phyloP scores from a whole-genome alignment of 2,329 filamentous ascomycete species.

The Didymella lethalis region DNA sequence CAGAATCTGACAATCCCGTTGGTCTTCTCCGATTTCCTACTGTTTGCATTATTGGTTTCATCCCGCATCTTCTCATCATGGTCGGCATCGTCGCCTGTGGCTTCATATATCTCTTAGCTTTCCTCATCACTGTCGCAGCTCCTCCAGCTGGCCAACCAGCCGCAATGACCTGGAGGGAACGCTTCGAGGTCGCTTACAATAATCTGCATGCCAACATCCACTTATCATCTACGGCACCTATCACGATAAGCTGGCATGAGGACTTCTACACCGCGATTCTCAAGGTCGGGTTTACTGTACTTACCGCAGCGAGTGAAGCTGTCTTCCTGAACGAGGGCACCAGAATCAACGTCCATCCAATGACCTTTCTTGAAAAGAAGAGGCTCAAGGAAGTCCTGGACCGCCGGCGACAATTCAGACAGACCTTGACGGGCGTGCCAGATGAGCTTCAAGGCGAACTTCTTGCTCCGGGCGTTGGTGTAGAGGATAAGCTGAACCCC shows the following conservation, averaged over 20 bases:
- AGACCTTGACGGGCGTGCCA: constrained; percentile 50
- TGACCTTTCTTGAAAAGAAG: constrained; percentile 93
- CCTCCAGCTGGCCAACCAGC: constrained; percentile 61
- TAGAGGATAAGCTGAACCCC: constrained; percentile 49
- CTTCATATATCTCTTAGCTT: constrained; percentile 77
- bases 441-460: constrained; percentile 53
- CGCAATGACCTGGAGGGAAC: constrained; percentile 61
- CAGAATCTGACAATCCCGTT: constrained; percentile 59
- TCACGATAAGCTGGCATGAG: constrained; percentile 84
- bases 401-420: constrained; percentile 51
- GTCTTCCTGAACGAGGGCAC: constrained; percentile 94
- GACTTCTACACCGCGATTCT: constrained; percentile 95
- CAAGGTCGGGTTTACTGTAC: constrained; percentile 83
- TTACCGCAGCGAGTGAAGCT: constrained; percentile 93
- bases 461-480: constrained; percentile 47
- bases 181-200: constrained; percentile 75
- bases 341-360: constrained; percentile 73
- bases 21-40: constrained; percentile 88
- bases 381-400: constrained; percentile 77
- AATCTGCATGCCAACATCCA: constrained; percentile 95
- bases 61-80: constrained; percentile 90
- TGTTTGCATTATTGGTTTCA: constrained; percentile 92
- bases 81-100: constrained; percentile 78
- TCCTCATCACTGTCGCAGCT: constrained; percentile 76
- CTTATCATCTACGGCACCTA: constrained; percentile 68